These are phyloP conservation scores for Xerocomus nothofagi DNA, from an alignment of 1,284 basidiomycete genomes.

Conservation along the genomic window DNA sequence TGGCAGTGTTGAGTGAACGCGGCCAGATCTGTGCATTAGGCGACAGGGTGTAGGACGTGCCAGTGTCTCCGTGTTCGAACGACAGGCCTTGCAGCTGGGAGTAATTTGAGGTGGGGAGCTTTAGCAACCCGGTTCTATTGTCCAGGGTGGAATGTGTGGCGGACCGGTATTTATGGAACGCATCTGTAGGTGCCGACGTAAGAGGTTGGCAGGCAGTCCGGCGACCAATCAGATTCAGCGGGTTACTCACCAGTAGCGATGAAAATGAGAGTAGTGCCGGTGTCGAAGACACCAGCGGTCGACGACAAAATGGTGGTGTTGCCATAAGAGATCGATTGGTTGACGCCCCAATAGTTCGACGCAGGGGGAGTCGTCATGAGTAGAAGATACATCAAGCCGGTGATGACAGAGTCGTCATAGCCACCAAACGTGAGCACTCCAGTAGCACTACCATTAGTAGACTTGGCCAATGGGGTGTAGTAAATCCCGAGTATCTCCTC, in stretches of 20 bases:
- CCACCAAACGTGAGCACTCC: conserved; percentile 57
- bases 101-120: conserved; percentile 28
- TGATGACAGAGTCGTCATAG: conserved; percentile 43
- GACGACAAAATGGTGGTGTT: conserved; percentile 36
- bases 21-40: conserved; percentile 57
- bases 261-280: conserved; percentile 51
- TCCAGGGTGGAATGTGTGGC: conserved; percentile 54
- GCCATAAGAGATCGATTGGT: conserved; percentile 50
- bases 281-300: conserved; percentile 32
- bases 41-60: conserved; percentile 41
- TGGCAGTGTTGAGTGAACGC: conserved; percentile 41
- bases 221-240: neutral
- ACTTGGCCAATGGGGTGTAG: conserved; percentile 41
- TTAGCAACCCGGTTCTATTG: conserved; percentile 42
- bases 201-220: neutral
- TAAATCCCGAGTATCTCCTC: conserved; percentile 50
- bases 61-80: conserved; percentile 36
- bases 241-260: conserved; percentile 37
- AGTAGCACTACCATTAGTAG: conserved; percentile 27
- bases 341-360: conserved; percentile 53
- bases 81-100: too few species aligned
- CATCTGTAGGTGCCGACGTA: conserved; percentile 36
- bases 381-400: conserved; percentile 47
- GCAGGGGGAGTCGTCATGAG: conserved; percentile 52
- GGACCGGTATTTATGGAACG: conserved; percentile 48